Evolutionary conservation across 2,329 filamentous ascomycete species (phyloP).

Genomic region (Apiospora phragmitis): DNA sequence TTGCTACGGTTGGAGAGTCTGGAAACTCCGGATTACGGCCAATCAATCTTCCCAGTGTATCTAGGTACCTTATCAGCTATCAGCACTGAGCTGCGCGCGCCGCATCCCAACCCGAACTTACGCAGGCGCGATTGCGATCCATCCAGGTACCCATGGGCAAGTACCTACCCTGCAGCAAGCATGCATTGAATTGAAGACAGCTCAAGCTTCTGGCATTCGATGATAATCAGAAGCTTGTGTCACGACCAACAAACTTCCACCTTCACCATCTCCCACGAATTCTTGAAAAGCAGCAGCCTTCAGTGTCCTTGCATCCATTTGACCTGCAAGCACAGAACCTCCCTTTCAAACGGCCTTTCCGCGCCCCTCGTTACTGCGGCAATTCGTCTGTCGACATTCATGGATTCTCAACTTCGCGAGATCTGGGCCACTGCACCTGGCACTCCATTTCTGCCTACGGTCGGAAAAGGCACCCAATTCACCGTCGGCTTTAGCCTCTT

Average conservation of each 20-base stretch:
- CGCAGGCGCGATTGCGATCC: not conserved
- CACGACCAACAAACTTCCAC: not conserved
- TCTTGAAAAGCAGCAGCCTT: not conserved
- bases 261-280: not conserved
- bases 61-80: not conserved
- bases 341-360: not conserved
- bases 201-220: slow-evolving; percentile 3
- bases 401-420: slow-evolving; percentile 81
- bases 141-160: not conserved
- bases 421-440: slow-evolving; percentile 91
- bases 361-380: not conserved
- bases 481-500: slow-evolving; percentile 76
- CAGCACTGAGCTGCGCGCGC: not conserved
- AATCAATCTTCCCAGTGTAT: not conserved
- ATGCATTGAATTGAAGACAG: slow-evolving; percentile 10
- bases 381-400: slow-evolving; percentile 39
- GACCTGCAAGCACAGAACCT: not conserved
- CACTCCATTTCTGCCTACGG: slow-evolving; percentile 77
- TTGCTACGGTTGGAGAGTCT: not conserved
- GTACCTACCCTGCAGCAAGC: not conserved
- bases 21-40: not conserved
- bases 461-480: slow-evolving; percentile 85
- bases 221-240: not conserved
- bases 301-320: not conserved
- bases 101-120: not conserved